Conservation (phyloP, 176 grass and related monocot species). For the Olyra latifolia region DNA sequence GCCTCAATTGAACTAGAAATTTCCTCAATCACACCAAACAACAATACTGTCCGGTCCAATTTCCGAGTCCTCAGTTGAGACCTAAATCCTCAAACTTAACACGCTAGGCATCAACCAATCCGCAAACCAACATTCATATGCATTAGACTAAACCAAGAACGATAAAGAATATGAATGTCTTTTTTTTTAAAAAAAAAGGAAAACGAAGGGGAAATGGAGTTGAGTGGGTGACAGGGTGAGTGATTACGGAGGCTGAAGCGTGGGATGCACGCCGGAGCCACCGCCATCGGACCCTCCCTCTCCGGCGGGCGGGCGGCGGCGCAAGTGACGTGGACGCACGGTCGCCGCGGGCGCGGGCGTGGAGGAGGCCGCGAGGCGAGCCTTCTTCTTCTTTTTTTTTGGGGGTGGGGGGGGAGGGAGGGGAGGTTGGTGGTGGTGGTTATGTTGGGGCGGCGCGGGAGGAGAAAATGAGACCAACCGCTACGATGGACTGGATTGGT, state of each 20-base stretch:
- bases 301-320: constrained; percentile 10
- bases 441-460: no score
- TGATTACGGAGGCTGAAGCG: constrained; percentile 51
- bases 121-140: not conserved
- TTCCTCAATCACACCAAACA: not conserved
- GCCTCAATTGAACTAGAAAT: not conserved
- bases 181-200: not conserved
- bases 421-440: no score
- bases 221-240: not conserved
- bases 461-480: not conserved
- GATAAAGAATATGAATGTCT: not conserved
- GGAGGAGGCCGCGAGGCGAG: constrained; percentile 14
- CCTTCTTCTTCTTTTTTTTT: not conserved
- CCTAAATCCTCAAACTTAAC: not conserved
- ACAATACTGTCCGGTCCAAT: not conserved
- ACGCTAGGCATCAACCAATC: not conserved
- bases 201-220: not conserved
- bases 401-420: no score
- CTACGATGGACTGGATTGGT: no score
- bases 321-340: constrained; percentile 18
- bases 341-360: constrained; percentile 25
- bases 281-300: constrained; percentile 32
- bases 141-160: not conserved
- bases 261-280: constrained; percentile 26
- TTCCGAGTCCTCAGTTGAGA: not conserved